Evolutionary conservation across 2,329 filamentous ascomycete genomes (phyloP).

Genomic region (Fusarium stilboides): DNA sequence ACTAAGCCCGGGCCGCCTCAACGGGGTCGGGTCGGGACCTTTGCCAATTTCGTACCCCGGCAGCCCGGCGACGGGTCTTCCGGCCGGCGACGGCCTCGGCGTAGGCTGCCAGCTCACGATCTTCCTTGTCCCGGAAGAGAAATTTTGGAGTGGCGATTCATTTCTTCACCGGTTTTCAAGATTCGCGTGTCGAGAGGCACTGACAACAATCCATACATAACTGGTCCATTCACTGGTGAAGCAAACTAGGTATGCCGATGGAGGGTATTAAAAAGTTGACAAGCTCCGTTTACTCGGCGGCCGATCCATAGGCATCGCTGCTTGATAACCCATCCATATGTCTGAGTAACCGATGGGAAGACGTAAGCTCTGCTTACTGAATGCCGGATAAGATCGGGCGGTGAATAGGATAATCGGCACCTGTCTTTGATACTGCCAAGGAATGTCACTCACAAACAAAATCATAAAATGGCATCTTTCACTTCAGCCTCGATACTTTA

Average conservation of each 20-base stretch:
- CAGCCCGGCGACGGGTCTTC: slow-evolving; percentile 12
- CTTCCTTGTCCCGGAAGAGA: not conserved
- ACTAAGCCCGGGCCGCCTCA: slow-evolving; percentile 37
- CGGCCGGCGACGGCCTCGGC: slow-evolving; percentile 34
- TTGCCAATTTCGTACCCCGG: slow-evolving; percentile 34
- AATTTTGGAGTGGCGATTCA: not conserved
- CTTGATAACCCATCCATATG: slow-evolving; percentile 16
- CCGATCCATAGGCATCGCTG: slow-evolving; percentile 10
- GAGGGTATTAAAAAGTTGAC: not conserved
- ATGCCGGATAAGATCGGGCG: slow-evolving; percentile 15
- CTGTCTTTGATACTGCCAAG: slow-evolving; percentile 20
- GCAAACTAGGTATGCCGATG: not conserved
- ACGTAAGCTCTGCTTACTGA: slow-evolving; percentile 18
- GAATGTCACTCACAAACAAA: not conserved
- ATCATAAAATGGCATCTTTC: not conserved
- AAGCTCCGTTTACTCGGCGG: slow-evolving; percentile 11
- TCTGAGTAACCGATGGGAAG: slow-evolving; percentile 23
- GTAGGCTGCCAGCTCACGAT: not conserved
- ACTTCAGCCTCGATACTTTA: not conserved
- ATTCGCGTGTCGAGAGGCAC: too few relatives aligned
- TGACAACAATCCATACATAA: not conserved
- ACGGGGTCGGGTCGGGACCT: slow-evolving; percentile 34
- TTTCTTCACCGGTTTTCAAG: not conserved
- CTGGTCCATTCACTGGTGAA: not conserved
- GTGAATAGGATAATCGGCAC: slow-evolving; percentile 19